phyloP scores from a whole-genome alignment of 805 yeast species.

The Hagleromyces aurorensis region DNA sequence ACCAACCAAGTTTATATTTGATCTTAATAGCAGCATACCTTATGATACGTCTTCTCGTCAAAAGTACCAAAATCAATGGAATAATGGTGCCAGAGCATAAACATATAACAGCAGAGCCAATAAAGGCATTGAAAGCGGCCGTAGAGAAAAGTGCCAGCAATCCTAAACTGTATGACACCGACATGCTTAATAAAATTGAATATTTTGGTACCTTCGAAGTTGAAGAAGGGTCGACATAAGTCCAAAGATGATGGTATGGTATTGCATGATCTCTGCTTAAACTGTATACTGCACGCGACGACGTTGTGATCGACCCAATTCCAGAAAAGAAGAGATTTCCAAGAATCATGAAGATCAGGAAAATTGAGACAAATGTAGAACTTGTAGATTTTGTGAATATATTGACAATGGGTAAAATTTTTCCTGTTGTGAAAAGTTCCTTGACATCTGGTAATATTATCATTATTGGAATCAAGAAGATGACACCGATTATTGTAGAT shows the following conservation, averaged over 20 bases:
- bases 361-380: conserved; percentile 59
- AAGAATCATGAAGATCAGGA: conserved; percentile 54
- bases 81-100: conserved; percentile 69
- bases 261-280: conserved; percentile 79
- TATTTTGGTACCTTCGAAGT: conserved; percentile 60
- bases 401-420: conserved; percentile 70
- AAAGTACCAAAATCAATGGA: conserved; percentile 57
- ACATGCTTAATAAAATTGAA: conserved; percentile 58
- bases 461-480: conserved; percentile 64
- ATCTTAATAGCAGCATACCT: conserved; percentile 64
- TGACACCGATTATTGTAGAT: conserved; percentile 60
- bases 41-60: conserved; percentile 52
- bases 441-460: conserved; percentile 63
- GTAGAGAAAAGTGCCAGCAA: conserved; percentile 58
- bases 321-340: conserved; percentile 72
- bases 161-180: conserved; percentile 51
- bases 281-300: conserved; percentile 74
- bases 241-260: conserved; percentile 59
- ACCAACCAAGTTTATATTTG: conserved; percentile 52
- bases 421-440: conserved; percentile 47
- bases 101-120: conserved; percentile 74
- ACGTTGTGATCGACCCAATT: conserved; percentile 71
- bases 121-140: conserved; percentile 74
- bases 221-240: conserved; percentile 49
- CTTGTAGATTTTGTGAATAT: conserved; percentile 66